Percentiles rank a stretch among this genome's conserved stretches.
These are phyloP conservation scores for Podila verticillata DNA, from an alignment of 192 early-diverging fungal species.

Conservation along the genomic window DNA sequence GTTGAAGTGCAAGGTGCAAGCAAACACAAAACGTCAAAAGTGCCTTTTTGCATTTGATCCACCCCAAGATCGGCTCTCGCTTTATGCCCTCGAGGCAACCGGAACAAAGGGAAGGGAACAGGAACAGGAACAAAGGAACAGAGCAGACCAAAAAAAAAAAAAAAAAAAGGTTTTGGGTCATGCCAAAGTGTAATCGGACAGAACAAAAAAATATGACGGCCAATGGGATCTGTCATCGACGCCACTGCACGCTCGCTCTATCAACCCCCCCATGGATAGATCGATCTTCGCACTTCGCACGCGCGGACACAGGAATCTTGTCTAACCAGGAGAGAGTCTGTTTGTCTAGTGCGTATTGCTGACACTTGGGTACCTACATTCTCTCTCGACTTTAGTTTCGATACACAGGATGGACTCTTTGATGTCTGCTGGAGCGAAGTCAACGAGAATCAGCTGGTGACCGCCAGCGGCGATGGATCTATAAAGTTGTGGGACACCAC, in stretches of 20 bases:
- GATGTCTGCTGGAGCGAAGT: slow-evolving; percentile 95
- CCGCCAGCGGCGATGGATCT: slow-evolving; percentile 93
- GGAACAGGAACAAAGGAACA: background rate
- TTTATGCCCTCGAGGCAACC: slow-evolving; percentile 22
- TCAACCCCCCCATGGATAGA: no score
- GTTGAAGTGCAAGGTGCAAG: slow-evolving; percentile 1
- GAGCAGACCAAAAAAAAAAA: background rate
- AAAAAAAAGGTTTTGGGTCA: background rate
- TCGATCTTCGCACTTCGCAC: no score
- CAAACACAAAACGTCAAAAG: background rate
- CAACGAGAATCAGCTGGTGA: slow-evolving; percentile 94
- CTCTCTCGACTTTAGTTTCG: slow-evolving; percentile 68
- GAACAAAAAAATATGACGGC: background rate
- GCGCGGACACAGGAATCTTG: no score
- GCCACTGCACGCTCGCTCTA: background rate
- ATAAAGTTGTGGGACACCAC: slow-evolving; percentile 95
- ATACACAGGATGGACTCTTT: slow-evolving; percentile 97
- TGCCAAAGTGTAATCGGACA: slow-evolving; percentile 1
- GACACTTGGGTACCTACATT: background rate
- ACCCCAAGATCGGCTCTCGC: background rate
- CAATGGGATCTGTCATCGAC: background rate
- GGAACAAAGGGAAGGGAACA: no score
- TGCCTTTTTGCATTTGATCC: slow-evolving; percentile 4
- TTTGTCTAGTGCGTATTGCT: background rate
- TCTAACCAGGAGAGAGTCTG: no score